Percentiles rank a stretch among this genome's conserved stretches.
phyloP scores from a whole-genome alignment of 2,329 filamentous ascomycete species.

The Pleoardoris graminearum region DNA sequence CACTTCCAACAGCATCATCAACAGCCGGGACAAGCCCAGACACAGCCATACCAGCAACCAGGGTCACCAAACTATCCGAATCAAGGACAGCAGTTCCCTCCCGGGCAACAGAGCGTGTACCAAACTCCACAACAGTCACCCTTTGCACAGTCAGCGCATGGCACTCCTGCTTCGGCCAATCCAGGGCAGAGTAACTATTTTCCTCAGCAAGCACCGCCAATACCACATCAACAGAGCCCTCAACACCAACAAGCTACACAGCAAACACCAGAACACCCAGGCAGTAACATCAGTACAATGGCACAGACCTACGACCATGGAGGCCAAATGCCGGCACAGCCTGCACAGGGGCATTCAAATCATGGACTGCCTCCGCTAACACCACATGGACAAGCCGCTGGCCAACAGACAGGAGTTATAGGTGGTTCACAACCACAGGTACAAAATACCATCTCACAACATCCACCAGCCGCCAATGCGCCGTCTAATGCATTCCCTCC shows the following conservation, averaged over 20 bases:
- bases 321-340: conserved; percentile 6
- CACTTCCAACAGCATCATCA: conserved; percentile 39
- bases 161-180: conserved; percentile 23
- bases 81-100: conserved; percentile 6
- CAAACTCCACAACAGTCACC: conserved; percentile 30
- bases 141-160: conserved; percentile 28
- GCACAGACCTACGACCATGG: conserved; percentile 14
- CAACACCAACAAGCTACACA: conserved; percentile 17
- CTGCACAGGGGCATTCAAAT: conserved; percentile 7
- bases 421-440: conserved; percentile 15
- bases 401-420: conserved; percentile 35
- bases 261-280: background rate
- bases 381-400: conserved; percentile 20
- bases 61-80: conserved; percentile 9
- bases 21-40: conserved; percentile 18
- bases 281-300: conserved; percentile 18
- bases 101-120: conserved; percentile 24
- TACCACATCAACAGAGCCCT: conserved; percentile 13
- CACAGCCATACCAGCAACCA: conserved; percentile 19
- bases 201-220: conserved; percentile 21
- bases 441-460: conserved; percentile 13
- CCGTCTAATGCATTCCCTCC: conserved; percentile 17
- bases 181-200: conserved; percentile 35
- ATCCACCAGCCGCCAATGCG: conserved; percentile 14
- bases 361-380: conserved; percentile 11